phyloP scores from a whole-genome alignment of 2,329 filamentous ascomycete genomes.

The Penicillium sclerotiorum region DNA sequence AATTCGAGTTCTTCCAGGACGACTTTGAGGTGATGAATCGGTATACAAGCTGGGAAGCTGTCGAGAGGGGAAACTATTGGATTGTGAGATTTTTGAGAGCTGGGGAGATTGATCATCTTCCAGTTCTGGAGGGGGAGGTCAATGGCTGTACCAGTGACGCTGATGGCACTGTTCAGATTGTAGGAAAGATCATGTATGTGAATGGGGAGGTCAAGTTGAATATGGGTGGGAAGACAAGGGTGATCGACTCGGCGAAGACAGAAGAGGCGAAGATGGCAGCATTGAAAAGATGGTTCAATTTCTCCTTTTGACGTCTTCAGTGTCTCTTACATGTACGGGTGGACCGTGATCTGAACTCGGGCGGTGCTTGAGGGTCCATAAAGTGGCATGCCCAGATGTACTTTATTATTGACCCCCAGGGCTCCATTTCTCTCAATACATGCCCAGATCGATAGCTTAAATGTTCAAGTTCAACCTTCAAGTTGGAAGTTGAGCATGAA shows the following conservation, averaged over 20 bases:
- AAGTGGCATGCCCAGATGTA: too few species aligned
- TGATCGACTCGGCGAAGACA: conserved; percentile 42
- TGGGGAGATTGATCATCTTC: conserved; percentile 18
- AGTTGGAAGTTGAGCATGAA: too few species aligned
- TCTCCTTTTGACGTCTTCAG: not conserved
- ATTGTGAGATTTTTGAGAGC: conserved; percentile 43
- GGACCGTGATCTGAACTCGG: too few species aligned
- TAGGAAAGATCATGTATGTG: conserved; percentile 33
- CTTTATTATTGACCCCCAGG: too few species aligned
- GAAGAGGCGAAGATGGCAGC: conserved; percentile 49
- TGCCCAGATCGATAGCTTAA: too few species aligned
- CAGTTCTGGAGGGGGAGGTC: conserved; percentile 12
- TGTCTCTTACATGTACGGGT: too few species aligned
- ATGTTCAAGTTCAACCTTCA: too few species aligned
- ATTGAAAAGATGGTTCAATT: conserved; percentile 39
- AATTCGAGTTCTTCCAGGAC: conserved; percentile 41
- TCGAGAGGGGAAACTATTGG: conserved; percentile 36
- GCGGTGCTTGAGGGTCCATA: too few species aligned
- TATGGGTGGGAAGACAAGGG: conserved; percentile 45
- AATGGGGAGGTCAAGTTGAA: conserved; percentile 43
- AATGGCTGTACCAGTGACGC: not conserved
- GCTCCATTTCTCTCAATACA: too few species aligned
- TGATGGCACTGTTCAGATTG: conserved; percentile 27
- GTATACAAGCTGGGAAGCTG: conserved; percentile 36
- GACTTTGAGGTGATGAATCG: conserved; percentile 47